These are phyloP conservation scores for Fraxinus xanthoxyloides DNA, from an alignment of 305 asterid genomes.

Conservation along the genomic window DNA sequence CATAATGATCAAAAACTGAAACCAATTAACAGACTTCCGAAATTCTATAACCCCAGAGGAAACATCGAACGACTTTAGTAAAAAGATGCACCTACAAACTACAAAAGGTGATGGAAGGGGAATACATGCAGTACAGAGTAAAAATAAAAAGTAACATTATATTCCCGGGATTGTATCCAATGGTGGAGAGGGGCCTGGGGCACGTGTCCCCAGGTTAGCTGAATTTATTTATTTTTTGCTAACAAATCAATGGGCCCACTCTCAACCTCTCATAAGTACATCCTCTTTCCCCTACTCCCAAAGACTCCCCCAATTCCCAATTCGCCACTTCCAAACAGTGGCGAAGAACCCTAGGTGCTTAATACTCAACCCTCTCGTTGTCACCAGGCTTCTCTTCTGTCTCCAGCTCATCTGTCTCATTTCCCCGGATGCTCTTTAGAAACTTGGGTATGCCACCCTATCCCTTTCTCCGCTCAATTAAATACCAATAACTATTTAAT, in stretches of 20 bases:
- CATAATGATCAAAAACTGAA: background rate
- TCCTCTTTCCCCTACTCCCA: background rate
- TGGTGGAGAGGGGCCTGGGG: background rate
- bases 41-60: background rate
- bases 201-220: background rate
- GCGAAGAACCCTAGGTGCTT: background rate
- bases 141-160: background rate
- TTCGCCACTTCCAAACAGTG: background rate
- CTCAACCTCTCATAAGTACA: background rate
- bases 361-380: background rate
- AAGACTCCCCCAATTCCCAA: background rate
- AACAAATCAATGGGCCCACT: background rate
- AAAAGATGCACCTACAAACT: background rate
- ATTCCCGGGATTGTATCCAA: background rate
- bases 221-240: background rate
- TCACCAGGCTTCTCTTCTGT: background rate
- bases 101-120: background rate
- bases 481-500: background rate
- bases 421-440: background rate
- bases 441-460: background rate
- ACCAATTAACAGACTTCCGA: background rate
- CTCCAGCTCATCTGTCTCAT: background rate
- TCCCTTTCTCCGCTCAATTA: background rate
- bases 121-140: background rate
- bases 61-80: background rate